phyloP scores from a whole-genome alignment of 2,329 filamentous ascomycete species.

The Corinectria fuckeliana region DNA sequence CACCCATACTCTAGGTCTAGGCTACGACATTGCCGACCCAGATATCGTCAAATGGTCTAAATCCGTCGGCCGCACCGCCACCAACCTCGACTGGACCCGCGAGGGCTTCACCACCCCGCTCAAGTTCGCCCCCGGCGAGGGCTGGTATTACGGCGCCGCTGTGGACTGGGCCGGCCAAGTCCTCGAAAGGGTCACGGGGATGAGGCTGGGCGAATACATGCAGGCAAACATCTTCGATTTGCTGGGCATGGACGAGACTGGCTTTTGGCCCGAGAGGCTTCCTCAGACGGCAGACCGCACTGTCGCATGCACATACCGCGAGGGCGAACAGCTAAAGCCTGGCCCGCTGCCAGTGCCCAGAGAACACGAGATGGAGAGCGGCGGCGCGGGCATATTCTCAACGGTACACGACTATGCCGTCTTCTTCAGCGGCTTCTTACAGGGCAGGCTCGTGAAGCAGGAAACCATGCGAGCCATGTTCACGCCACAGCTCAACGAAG shows the following conservation, averaged over 20 bases:
- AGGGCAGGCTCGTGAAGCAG: constrained; percentile 39
- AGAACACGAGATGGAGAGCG: constrained; percentile 48
- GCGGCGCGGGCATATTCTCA: constrained; percentile 52
- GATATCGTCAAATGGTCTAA: constrained; percentile 49
- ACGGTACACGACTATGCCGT: constrained; percentile 49
- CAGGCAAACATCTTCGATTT: constrained; percentile 45
- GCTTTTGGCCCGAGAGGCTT: constrained; percentile 44
- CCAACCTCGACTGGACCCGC: constrained; percentile 41
- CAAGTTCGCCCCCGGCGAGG: constrained; percentile 52
- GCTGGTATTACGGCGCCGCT: constrained; percentile 56
- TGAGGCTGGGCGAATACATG: constrained; percentile 47
- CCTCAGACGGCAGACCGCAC: constrained; percentile 35
- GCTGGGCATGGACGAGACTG: constrained; percentile 45
- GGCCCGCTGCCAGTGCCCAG: constrained; percentile 29
- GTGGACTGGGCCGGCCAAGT: constrained; percentile 56
- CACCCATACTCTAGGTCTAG: constrained; percentile 56
- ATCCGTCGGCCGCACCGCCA: constrained; percentile 42
- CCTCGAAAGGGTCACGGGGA: constrained; percentile 49
- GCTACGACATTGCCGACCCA: constrained; percentile 51
- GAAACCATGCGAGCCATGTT: constrained; percentile 46
- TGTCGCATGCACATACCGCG: constrained; percentile 29
- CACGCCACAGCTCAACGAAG: constrained; percentile 47
- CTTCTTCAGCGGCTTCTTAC: constrained; percentile 45
- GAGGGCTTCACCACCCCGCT: constrained; percentile 52
- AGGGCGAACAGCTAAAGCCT: constrained; percentile 29